Conservation (phyloP, 495 filamentous ascomycete species). For the Daldinia concentrica region DNA sequence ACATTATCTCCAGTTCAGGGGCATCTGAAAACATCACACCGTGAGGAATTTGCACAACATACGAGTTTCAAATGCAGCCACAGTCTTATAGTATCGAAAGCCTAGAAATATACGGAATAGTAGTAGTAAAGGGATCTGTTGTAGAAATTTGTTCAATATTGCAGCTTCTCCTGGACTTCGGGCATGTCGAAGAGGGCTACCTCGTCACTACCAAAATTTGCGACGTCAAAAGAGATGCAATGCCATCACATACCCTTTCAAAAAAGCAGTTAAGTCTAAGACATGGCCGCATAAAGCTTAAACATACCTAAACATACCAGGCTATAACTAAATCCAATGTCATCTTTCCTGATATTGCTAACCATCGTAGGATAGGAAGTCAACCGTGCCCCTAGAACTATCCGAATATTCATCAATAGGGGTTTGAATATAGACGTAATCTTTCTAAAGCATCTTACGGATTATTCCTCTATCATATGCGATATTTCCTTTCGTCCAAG, state of each 20-base stretch:
- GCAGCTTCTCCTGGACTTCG: neutral
- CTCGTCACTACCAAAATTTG: neutral
- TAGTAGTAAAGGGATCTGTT: neutral
- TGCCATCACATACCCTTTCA: neutral
- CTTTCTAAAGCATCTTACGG: neutral
- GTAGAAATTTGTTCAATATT: neutral
- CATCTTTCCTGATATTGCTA: neutral
- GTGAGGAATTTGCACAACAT: neutral
- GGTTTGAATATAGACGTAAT: slow-evolving; percentile 1
- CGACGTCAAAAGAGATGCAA: neutral
- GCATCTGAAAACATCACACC: neutral
- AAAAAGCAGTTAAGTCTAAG: neutral
- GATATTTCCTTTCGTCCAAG: neutral
- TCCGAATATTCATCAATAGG: slow-evolving; percentile 20
- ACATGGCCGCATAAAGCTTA: neutral
- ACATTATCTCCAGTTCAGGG: neutral
- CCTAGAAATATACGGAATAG: neutral
- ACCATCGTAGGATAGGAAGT: neutral
- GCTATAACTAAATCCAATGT: neutral
- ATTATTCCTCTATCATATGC: slow-evolving; percentile 11
- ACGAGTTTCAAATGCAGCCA: neutral
- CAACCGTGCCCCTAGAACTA: neutral
- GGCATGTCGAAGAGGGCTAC: neutral
- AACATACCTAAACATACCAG: neutral
- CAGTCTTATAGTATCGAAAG: neutral